These are phyloP conservation scores for Phlegmacium glaucopus DNA, from an alignment of 768 basidiomycete species.

Conservation along the genomic window DNA sequence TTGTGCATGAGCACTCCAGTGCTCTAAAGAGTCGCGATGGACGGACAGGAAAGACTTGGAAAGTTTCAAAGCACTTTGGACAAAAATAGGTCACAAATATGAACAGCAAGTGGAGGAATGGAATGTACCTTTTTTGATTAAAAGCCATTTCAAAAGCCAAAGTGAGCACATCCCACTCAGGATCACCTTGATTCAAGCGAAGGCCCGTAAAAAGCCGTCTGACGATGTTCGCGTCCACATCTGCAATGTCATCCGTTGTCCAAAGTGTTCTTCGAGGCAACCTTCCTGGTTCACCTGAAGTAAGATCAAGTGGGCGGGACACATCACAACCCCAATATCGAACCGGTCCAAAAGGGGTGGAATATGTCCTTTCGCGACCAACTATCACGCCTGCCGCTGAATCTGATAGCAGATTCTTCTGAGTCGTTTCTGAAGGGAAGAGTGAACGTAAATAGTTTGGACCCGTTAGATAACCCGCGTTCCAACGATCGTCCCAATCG, in stretches of 20 bases:
- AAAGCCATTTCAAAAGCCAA: slow-evolving; percentile 66
- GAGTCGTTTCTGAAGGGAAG: slow-evolving; percentile 41
- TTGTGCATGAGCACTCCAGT: slow-evolving; percentile 77
- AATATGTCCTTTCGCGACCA: slow-evolving; percentile 62
- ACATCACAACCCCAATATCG: slow-evolving; percentile 60
- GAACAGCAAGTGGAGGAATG: not conserved
- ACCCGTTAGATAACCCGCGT: slow-evolving; percentile 42
- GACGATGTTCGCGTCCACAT: slow-evolving; percentile 47
- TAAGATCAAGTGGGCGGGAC: slow-evolving; percentile 51
- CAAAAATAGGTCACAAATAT: not conserved
- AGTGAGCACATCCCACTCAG: slow-evolving; percentile 62
- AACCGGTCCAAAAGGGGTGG: slow-evolving; percentile 62
- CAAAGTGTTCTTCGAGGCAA: slow-evolving; percentile 32
- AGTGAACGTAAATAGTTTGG: slow-evolving; percentile 43
- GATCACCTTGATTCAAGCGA: slow-evolving; percentile 42
- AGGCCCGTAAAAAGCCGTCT: slow-evolving; percentile 60
- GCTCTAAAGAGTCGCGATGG: slow-evolving; percentile 52
- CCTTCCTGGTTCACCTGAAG: slow-evolving; percentile 18
- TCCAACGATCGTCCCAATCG: slow-evolving; percentile 72
- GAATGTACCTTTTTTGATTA: slow-evolving; percentile 52
- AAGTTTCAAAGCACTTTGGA: slow-evolving; percentile 58
- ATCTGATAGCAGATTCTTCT: slow-evolving; percentile 44
- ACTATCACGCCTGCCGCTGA: slow-evolving; percentile 63
- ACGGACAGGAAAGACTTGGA: slow-evolving; percentile 62
- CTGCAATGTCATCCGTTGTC: slow-evolving; percentile 45